Conservation (phyloP, 2,329 filamentous ascomycete species). For the Eutypa lata region DNA sequence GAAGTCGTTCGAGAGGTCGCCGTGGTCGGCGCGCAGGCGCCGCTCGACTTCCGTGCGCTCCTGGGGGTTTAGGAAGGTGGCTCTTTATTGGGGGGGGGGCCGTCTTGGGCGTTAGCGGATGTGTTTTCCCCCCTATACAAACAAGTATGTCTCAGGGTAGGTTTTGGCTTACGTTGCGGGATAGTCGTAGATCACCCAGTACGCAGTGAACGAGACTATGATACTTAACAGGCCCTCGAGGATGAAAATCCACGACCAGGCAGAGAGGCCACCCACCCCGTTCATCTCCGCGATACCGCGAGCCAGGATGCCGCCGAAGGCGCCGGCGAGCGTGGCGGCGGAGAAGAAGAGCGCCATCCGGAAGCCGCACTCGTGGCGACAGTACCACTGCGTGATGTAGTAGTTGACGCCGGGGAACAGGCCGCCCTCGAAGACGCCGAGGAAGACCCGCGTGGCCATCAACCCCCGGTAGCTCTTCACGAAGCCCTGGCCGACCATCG, state of each 20-base stretch:
- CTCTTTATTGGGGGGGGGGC: too few relatives aligned
- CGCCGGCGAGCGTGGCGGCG: slow-evolving; percentile 56
- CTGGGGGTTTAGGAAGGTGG: neutral
- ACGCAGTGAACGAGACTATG: slow-evolving; percentile 37
- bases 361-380: slow-evolving; percentile 56
- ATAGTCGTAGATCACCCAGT: neutral
- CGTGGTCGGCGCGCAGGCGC: slow-evolving; percentile 40
- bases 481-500: slow-evolving; percentile 20
- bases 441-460: slow-evolving; percentile 44
- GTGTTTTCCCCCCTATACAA: too few relatives aligned
- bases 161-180: slow-evolving; percentile 39
- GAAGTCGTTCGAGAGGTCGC: slow-evolving; percentile 53
- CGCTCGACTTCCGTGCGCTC: slow-evolving; percentile 32
- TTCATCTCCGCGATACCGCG: slow-evolving; percentile 58
- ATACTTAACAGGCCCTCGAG: slow-evolving; percentile 56
- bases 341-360: slow-evolving; percentile 60
- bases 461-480: slow-evolving; percentile 22
- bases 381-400: slow-evolving; percentile 58
- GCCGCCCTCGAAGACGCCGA: slow-evolving; percentile 53
- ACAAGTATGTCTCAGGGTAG: too few relatives aligned
- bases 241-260: slow-evolving; percentile 82
- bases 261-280: slow-evolving; percentile 44
- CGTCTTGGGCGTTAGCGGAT: neutral
- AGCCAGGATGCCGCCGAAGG: slow-evolving; percentile 60
- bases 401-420: slow-evolving; percentile 62